phyloP scores from a whole-genome alignment of 805 yeast genomes.

The Yamadazyma sp. region DNA sequence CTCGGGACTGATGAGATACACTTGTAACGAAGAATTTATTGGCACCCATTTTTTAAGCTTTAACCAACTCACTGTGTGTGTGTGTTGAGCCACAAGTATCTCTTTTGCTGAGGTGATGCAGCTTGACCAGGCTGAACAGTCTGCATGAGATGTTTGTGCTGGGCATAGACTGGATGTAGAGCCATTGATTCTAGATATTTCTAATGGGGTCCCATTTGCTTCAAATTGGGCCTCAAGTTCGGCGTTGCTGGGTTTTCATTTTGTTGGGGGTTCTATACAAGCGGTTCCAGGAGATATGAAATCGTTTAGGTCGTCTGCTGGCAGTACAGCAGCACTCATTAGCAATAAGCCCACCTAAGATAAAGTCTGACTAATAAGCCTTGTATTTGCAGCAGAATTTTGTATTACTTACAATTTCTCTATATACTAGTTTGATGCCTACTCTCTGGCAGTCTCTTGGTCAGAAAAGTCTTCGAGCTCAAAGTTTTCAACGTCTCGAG shows the following conservation, averaged over 20 bases:
- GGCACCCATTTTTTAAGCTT: slow-evolving; percentile 44
- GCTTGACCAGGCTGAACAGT: slow-evolving; percentile 95
- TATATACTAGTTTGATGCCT: too few relatives aligned
- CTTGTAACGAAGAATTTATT: slow-evolving; percentile 64
- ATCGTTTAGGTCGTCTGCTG: slow-evolving; percentile 90
- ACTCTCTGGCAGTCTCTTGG: slow-evolving; percentile 15
- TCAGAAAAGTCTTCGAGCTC: slow-evolving; percentile 37
- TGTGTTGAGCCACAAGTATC: slow-evolving; percentile 84
- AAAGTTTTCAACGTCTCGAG: slow-evolving; percentile 28
- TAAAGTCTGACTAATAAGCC: slow-evolving; percentile 9
- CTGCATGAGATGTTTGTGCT: slow-evolving; percentile 87
- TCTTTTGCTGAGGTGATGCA: slow-evolving; percentile 98
- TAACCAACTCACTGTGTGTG: slow-evolving; percentile 75
- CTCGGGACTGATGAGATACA: slow-evolving; percentile 82
- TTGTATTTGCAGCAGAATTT: too few relatives aligned
- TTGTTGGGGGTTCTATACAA: slow-evolving; percentile 72
- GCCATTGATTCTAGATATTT: slow-evolving; percentile 66
- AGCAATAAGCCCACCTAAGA: neutral
- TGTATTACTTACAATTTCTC: too few relatives aligned
- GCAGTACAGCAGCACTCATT: slow-evolving; percentile 87
- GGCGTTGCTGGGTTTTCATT: slow-evolving; percentile 26
- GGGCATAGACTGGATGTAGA: slow-evolving; percentile 54
- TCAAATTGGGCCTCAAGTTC: slow-evolving; percentile 60
- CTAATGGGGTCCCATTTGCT: slow-evolving; percentile 58
- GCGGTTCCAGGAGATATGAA: slow-evolving; percentile 94